A percentile compares a stretch with the other conserved stretches of the same genome.
phyloP scores from a whole-genome alignment of 169 alveolate genomes.

The Eimeria praecox region DNA sequence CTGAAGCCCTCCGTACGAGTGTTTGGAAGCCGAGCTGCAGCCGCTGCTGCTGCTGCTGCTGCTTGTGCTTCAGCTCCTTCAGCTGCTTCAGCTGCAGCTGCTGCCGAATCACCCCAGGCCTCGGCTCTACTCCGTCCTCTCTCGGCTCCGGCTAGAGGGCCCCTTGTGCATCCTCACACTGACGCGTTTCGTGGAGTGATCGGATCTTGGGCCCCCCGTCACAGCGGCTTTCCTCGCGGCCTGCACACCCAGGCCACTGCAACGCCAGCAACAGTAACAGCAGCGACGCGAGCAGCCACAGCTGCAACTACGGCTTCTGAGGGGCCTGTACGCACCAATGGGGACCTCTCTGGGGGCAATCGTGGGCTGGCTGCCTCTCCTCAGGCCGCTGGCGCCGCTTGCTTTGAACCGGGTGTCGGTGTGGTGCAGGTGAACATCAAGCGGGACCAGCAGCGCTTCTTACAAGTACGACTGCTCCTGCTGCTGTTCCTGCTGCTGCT shows the following conservation, averaged over 20 bases:
- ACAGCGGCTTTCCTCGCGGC: not conserved
- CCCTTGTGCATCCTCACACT: not conserved
- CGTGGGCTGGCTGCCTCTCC: not conserved
- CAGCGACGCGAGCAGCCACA: not conserved
- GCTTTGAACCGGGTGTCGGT: not conserved
- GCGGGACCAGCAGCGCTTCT: constrained; percentile 51
- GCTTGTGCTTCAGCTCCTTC: too few species aligned
- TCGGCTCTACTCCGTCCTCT: not conserved
- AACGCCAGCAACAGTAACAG: not conserved
- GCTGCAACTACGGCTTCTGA: not conserved
- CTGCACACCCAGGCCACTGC: not conserved
- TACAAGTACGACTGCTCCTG: not conserved
- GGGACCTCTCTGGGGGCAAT: not conserved
- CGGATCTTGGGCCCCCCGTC: not conserved
- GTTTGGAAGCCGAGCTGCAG: not conserved
- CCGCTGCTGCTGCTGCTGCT: not conserved
- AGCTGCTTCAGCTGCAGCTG: not conserved
- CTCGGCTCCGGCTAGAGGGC: not conserved
- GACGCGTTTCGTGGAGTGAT: not conserved
- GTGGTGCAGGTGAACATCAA: constrained; percentile 33
- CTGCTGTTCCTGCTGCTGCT: not conserved
- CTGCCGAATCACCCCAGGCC: not conserved
- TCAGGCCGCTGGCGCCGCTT: not conserved
- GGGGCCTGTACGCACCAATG: not conserved
- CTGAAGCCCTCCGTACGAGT: not conserved